phyloP scores from a whole-genome alignment of 768 basidiomycete genomes.

The Leccinum fibrillosum region DNA sequence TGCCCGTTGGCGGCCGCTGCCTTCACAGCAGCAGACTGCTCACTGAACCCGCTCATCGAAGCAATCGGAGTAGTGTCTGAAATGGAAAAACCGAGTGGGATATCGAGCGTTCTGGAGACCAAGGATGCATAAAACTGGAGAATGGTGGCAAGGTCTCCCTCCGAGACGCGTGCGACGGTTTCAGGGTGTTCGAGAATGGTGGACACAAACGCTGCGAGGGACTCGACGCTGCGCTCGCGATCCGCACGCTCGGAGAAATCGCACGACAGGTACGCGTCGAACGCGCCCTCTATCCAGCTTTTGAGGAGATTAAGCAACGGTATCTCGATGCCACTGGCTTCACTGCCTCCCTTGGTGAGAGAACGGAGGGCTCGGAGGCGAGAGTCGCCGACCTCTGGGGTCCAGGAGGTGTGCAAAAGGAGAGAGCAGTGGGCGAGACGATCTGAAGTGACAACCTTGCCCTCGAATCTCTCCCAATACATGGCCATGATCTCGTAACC shows the following conservation, averaged over 20 bases:
- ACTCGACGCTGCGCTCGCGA: conserved; percentile 60
- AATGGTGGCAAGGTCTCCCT: conserved; percentile 53
- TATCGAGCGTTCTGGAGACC: conserved; percentile 50
- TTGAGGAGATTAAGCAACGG: conserved; percentile 53
- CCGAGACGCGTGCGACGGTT: conserved; percentile 57
- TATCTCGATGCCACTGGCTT: conserved; percentile 63
- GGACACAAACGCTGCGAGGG: conserved; percentile 57
- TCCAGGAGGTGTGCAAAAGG: conserved; percentile 56
- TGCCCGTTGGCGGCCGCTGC: conserved; percentile 38
- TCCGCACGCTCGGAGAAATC: conserved; percentile 46
- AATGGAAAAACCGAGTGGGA: conserved; percentile 22
- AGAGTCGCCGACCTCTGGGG: conserved; percentile 65
- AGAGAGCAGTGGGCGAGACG: conserved; percentile 62
- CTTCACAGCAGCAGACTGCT: conserved; percentile 23
- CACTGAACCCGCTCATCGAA: conserved; percentile 32
- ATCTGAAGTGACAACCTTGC: conserved; percentile 50
- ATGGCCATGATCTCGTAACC: conserved; percentile 72
- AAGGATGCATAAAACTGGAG: conserved; percentile 59
- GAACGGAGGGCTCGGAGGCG: conserved; percentile 66
- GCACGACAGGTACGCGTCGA: conserved; percentile 44
- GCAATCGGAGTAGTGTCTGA: conserved; percentile 14
- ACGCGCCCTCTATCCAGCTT: conserved; percentile 65
- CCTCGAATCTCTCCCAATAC: conserved; percentile 61
- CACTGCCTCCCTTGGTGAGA: conserved; percentile 56
- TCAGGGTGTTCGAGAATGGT: conserved; percentile 48